phyloP scores from a whole-genome alignment of 108 stramenopile species.

The Nitzschia putrida region DNA sequence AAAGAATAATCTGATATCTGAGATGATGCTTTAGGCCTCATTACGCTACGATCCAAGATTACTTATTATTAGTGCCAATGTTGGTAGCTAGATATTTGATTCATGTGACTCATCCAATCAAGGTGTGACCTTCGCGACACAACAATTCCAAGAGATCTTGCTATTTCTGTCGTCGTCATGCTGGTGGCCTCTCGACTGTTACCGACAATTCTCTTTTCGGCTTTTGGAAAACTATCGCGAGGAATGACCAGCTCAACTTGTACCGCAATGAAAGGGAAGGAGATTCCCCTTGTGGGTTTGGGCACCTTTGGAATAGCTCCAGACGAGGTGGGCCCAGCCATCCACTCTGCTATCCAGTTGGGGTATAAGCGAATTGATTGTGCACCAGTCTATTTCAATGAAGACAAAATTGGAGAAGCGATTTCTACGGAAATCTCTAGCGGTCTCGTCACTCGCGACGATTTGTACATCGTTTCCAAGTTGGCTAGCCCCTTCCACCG shows the following conservation, averaged over 20 bases:
- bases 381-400: conserved; percentile 79
- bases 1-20: too few species aligned
- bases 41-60: too few species aligned
- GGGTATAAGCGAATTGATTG: conserved; percentile 74
- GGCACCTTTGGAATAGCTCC: conserved; percentile 39
- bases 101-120: too few species aligned
- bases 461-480: conserved; percentile 86
- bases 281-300: conserved; percentile 31
- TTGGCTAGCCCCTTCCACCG: conserved; percentile 82
- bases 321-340: conserved; percentile 22
- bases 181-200: not conserved
- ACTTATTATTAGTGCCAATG: too few species aligned
- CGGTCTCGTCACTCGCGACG: conserved; percentile 47
- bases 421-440: conserved; percentile 31
- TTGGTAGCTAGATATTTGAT: too few species aligned
- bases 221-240: not conserved
- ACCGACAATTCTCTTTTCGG: not conserved
- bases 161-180: not conserved
- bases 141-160: too few species aligned
- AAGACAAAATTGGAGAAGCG: conserved; percentile 70
- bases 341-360: conserved; percentile 46
- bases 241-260: conserved; percentile 1
- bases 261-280: not conserved
- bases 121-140: too few species aligned
- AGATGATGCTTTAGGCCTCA: too few species aligned